Evolutionary conservation across 2,329 filamentous ascomycete species (phyloP), one percentile per base, ranked within the genome.

Genomic region (Cladophialophora immunda): DNA sequence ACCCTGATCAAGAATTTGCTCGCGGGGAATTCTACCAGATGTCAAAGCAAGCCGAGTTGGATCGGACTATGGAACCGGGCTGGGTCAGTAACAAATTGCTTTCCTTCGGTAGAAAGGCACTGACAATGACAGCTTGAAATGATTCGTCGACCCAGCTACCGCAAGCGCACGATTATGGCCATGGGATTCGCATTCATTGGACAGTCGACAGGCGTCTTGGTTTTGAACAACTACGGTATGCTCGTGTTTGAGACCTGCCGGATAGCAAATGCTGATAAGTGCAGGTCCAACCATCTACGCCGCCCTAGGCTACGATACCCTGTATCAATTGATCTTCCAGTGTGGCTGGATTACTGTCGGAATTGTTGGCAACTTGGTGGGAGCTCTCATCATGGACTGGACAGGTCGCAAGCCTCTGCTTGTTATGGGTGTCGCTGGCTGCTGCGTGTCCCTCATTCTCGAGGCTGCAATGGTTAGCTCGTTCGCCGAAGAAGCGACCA

Each of bases 401-500:
- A 64, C 61, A 7, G 75, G 74, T 27, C 70, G 74, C 19, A 70
- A 72, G 9, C 75, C 74, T 5, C 67, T 75, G 2, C 68, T 76
- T 1, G 59, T 74, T n/a, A 66, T 74, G 36, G 74, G 75, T 52
- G 55, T 70, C 19, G 60, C 30, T 13, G 66, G 68, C 15, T 65
- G 62, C 53, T 70, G 66, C 32, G 34, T 70, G n/a, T 57, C 50
- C 4, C 45, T 71, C 27, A 69, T 68, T 29, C 29, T 71, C 7
- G 69, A 71, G 50, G 67, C 67, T 11, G 67, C 77, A 11, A 71
- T 81, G 61, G 73, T 76, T 15, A 77, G 76, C 3, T 58, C 66
- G 4, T 81, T 73, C 59, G 74, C 77, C 0, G 74, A 73, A 4
- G 57, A 54, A 34, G 62, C 29, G n/a, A 78, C 75, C 2, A 73